phyloP scores from a whole-genome alignment of 1,139 yeast species.

The Protomyces lactucae-debilis region DNA sequence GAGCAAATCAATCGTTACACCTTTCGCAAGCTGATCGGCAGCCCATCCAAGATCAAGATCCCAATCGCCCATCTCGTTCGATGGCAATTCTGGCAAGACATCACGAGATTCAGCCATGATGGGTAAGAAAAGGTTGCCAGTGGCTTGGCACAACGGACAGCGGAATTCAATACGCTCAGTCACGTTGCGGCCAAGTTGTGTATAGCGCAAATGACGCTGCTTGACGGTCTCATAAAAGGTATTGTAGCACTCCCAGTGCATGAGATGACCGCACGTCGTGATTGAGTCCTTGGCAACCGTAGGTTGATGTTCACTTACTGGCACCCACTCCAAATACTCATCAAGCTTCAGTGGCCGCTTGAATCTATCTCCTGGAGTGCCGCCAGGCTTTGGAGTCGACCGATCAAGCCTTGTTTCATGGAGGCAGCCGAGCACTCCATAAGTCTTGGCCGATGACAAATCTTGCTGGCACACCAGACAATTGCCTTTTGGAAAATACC shows the following conservation, averaged over 20 bases:
- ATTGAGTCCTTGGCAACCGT: conserved; percentile 47
- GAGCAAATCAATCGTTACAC: background rate
- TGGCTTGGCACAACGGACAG: conserved; percentile 87
- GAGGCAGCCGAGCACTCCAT: conserved; percentile 10
- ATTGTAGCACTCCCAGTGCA: conserved; percentile 75
- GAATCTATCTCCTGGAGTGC: background rate
- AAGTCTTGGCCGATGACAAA: background rate
- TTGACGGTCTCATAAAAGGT: conserved; percentile 55
- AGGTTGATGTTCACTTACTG: conserved; percentile 38
- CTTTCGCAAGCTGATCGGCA: background rate
- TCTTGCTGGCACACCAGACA: conserved; percentile 90
- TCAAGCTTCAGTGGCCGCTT: conserved; percentile 12
- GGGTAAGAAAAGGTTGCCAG: conserved; percentile 81
- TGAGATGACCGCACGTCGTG: conserved; percentile 89
- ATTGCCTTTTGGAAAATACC: conserved; percentile 74
- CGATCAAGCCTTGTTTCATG: conserved; percentile 20
- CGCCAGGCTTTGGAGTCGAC: background rate
- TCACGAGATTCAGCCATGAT: conserved; percentile 40
- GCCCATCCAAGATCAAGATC: background rate
- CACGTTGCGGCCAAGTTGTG: conserved; percentile 74
- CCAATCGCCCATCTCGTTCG: background rate
- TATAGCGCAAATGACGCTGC: conserved; percentile 64
- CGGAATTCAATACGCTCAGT: conserved; percentile 62
- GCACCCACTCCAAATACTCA: conserved; percentile 47
- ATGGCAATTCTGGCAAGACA: background rate